Percentiles rank a stretch among this genome's conserved stretches.
phyloP scores from a whole-genome alignment of 2,329 filamentous ascomycete species.

The Pseudomassariella vexata region DNA sequence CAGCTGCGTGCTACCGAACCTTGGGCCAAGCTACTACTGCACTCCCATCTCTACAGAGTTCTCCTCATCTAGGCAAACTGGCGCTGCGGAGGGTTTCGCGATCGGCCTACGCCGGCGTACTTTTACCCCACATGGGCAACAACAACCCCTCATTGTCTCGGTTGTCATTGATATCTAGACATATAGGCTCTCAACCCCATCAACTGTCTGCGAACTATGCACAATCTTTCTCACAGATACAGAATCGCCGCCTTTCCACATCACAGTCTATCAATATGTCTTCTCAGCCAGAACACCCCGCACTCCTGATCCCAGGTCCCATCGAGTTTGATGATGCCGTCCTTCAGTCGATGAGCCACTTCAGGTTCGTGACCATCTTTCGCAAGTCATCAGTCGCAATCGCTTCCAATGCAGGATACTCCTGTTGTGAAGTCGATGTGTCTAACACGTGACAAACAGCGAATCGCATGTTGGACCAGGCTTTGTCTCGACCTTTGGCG shows the following conservation, averaged over 20 bases:
- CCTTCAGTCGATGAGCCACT: constrained; percentile 90
- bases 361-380: constrained; percentile 53
- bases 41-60: too few species aligned
- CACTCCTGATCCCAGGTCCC: constrained; percentile 91
- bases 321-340: constrained; percentile 99
- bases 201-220: constrained; percentile 18
- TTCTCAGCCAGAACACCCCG: constrained; percentile 55
- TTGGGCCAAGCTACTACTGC: too few species aligned
- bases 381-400: constrained; percentile 2
- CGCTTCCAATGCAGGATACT: background rate
- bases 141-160: constrained; percentile 6
- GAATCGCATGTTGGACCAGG: constrained; percentile 89
- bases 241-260: constrained; percentile 22
- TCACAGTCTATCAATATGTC: constrained; percentile 44
- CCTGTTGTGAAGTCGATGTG: constrained; percentile 2
- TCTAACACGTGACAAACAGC: constrained; percentile 38
- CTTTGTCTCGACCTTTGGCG: constrained; percentile 87
- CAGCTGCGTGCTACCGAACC: too few species aligned
- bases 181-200: constrained; percentile 10
- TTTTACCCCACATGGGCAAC: constrained; percentile 8
- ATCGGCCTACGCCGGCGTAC: constrained; percentile 2
- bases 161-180: constrained; percentile 16
- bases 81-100: constrained; percentile 10
- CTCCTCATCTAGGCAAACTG: too few species aligned
- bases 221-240: constrained; percentile 19